Conservation (phyloP, 202 grass and related monocot genomes). For the Dendrocalamus latiflorus region DNA sequence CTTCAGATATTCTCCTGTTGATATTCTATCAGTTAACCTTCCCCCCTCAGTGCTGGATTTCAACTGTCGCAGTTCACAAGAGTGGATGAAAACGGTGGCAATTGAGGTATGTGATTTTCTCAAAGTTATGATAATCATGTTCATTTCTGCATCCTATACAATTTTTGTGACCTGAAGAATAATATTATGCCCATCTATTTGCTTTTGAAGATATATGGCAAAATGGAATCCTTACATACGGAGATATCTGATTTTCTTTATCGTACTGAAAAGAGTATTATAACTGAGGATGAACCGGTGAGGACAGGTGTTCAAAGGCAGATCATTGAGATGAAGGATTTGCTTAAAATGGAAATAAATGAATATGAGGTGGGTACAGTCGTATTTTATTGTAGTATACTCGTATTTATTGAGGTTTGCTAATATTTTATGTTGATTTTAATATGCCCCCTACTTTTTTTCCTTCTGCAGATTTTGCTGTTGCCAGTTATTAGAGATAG, state of each 20-base stretch:
- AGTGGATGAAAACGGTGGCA: slow-evolving; percentile 69
- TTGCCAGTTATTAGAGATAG: slow-evolving; percentile 52
- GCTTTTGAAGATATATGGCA: slow-evolving; percentile 55
- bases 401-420: not conserved
- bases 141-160: slow-evolving; percentile 1
- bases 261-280: slow-evolving; percentile 52
- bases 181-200: slow-evolving; percentile 18
- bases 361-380: slow-evolving; percentile 61
- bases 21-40: slow-evolving; percentile 83
- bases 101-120: slow-evolving; percentile 51
- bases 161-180: not conserved
- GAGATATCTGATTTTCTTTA: slow-evolving; percentile 80
- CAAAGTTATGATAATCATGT: not conserved
- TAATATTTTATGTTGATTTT: slow-evolving; percentile 16
- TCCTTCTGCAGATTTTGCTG: slow-evolving; percentile 51
- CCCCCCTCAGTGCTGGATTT: slow-evolving; percentile 81
- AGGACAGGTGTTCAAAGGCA: slow-evolving; percentile 56
- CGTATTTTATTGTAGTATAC: not conserved
- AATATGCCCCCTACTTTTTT: not conserved
- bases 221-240: slow-evolving; percentile 58
- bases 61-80: slow-evolving; percentile 41
- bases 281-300: slow-evolving; percentile 49
- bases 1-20: slow-evolving; percentile 91
- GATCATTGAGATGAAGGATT: slow-evolving; percentile 62
- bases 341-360: slow-evolving; percentile 69